These are phyloP conservation scores for Beauveria sp. DNA, from an alignment of 2,329 filamentous ascomycete genomes.

Conservation along the genomic window DNA sequence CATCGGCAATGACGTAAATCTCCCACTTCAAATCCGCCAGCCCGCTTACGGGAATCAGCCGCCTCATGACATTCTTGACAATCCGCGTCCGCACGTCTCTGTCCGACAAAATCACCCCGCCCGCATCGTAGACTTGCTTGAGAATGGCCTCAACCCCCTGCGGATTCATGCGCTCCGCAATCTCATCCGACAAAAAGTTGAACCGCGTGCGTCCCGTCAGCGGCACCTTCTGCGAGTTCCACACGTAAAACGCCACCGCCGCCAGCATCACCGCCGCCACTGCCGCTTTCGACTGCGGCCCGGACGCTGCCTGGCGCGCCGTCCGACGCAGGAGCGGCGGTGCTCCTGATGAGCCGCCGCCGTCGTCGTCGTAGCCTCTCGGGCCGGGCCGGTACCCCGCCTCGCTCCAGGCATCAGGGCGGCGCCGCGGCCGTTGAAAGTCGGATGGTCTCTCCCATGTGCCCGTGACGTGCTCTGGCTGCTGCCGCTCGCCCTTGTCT, in stretches of 20 bases:
- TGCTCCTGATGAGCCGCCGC: neutral
- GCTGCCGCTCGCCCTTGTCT: neutral
- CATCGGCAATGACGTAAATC: slow-evolving; percentile 65
- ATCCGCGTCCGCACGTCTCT: slow-evolving; percentile 48
- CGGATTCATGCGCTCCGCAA: slow-evolving; percentile 39
- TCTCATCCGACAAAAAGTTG: slow-evolving; percentile 53
- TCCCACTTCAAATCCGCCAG: slow-evolving; percentile 58
- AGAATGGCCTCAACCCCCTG: slow-evolving; percentile 35
- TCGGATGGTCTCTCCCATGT: slow-evolving; percentile 1
- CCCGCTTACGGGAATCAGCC: slow-evolving; percentile 61
- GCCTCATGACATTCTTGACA: slow-evolving; percentile 57
- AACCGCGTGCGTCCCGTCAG: slow-evolving; percentile 65
- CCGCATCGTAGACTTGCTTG: slow-evolving; percentile 42
- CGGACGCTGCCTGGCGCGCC: neutral
- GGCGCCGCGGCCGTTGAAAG: neutral
- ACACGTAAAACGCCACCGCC: slow-evolving; percentile 53
- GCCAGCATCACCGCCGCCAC: slow-evolving; percentile 33
- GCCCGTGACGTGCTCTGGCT: neutral
- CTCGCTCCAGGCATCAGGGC: neutral
- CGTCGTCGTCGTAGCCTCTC: neutral
- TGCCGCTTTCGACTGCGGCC: neutral
- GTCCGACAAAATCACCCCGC: slow-evolving; percentile 48
- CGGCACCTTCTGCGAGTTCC: slow-evolving; percentile 65
- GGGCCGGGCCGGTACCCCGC: neutral
- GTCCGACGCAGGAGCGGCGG: neutral